Percentiles rank a stretch among this genome's conserved stretches.
Conservation (phyloP, 2,329 filamentous ascomycete genomes). For the Beauveria pseudobassiana region DNA sequence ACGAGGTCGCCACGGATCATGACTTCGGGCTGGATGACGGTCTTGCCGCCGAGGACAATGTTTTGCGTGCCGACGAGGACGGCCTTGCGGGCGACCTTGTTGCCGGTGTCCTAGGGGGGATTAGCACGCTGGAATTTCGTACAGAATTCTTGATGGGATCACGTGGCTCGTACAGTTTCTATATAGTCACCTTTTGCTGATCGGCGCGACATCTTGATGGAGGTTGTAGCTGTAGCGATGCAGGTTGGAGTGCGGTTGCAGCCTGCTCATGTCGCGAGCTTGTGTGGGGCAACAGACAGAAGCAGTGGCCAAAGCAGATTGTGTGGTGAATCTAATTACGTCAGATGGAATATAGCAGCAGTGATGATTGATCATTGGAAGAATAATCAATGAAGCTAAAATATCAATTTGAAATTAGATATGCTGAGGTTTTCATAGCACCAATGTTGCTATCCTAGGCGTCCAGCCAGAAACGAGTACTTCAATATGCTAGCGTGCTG, state of each 20-base stretch:
- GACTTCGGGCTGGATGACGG: constrained; percentile 90
- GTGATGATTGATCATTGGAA: too few species aligned
- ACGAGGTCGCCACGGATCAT: constrained; percentile 88
- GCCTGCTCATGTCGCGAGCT: neutral
- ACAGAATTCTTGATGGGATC: neutral
- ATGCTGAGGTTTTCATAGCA: too few species aligned
- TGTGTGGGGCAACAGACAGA: neutral
- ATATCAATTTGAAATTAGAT: too few species aligned
- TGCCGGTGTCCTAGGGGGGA: constrained; percentile 73
- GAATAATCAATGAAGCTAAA: too few species aligned
- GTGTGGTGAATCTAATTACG: too few species aligned
- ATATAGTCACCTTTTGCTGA: constrained; percentile 87
- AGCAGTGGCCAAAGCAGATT: too few species aligned
- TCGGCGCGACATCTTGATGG: constrained; percentile 61
- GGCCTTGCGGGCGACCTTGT: constrained; percentile 92
- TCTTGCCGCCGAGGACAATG: constrained; percentile 94
- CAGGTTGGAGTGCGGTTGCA: constrained; percentile 7
- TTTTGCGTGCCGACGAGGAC: constrained; percentile 92
- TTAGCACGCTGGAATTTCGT: neutral
- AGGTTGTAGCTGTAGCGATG: neutral
- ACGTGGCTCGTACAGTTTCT: constrained; percentile 62
- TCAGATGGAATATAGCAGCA: too few species aligned
- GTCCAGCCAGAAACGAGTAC: too few species aligned
- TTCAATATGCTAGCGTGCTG: too few species aligned
- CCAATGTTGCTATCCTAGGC: too few species aligned